Evolutionary conservation across 768 basidiomycete genomes (phyloP).

Genomic region (Pleurotus platypus): DNA sequence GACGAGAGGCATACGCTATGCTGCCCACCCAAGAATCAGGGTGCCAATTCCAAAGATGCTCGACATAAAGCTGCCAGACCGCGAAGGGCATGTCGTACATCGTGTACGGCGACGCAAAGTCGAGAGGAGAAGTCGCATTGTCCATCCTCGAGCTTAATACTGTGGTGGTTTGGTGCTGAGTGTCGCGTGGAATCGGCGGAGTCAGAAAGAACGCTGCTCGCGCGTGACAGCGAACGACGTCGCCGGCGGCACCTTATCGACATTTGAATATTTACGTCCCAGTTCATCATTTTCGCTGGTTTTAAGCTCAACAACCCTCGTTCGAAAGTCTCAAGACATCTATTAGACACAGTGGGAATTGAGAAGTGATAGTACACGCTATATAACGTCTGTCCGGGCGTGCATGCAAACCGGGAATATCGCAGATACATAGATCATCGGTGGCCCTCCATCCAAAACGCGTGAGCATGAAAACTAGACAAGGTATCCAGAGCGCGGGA

Average conservation of each 20-base stretch:
- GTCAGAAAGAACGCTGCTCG: not conserved
- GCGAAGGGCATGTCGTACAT: constrained; percentile 35
- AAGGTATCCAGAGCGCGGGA: constrained; percentile 6
- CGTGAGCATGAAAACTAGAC: constrained; percentile 3
- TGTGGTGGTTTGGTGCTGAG: not conserved
- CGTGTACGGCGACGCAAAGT: constrained; percentile 24
- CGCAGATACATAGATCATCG: constrained; percentile 1
- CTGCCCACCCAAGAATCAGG: constrained; percentile 65
- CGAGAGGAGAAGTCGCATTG: constrained; percentile 23
- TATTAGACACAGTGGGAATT: not conserved
- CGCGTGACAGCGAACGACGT: too few relatives aligned
- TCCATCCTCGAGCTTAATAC: not conserved
- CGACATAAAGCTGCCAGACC: constrained; percentile 59
- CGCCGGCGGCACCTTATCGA: too few relatives aligned
- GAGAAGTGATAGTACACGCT: not conserved
- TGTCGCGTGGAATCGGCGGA: not conserved
- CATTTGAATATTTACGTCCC: constrained; percentile 1
- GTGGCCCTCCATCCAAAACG: not conserved
- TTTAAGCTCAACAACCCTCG: too few relatives aligned
- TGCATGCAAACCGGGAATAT: not conserved
- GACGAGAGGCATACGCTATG: constrained; percentile 58
- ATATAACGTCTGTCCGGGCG: constrained; percentile 1
- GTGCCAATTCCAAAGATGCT: constrained; percentile 62
- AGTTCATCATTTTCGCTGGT: not conserved
- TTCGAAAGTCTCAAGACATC: not conserved